phyloP scores from a whole-genome alignment of 106 monocot genomes.

The Chionographis japonica region DNA sequence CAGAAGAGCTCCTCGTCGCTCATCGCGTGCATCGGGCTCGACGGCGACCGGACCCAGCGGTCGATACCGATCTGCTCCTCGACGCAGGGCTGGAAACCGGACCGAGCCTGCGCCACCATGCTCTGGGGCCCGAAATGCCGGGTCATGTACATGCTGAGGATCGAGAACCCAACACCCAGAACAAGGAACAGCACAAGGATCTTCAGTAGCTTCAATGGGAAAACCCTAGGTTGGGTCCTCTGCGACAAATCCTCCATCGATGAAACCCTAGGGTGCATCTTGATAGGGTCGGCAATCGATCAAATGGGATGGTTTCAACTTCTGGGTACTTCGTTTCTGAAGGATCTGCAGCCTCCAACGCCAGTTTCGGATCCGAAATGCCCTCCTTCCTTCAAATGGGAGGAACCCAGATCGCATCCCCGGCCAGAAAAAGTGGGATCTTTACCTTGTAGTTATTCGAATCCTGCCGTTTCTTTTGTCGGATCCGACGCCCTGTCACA shows the following conservation, averaged over 20 bases:
- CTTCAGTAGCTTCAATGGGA: slow-evolving; percentile 19
- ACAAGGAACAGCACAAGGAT: slow-evolving; percentile 28
- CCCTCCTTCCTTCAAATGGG: too few relatives aligned
- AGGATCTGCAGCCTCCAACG: background rate
- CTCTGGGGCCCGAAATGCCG: slow-evolving; percentile 9
- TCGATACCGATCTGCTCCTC: slow-evolving; percentile 17
- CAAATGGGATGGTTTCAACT: background rate
- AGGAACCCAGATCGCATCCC: too few relatives aligned
- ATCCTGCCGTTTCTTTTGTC: too few relatives aligned
- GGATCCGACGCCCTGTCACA: too few relatives aligned
- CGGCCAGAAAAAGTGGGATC: too few relatives aligned
- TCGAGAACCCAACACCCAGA: slow-evolving; percentile 36
- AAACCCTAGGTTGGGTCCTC: slow-evolving; percentile 11
- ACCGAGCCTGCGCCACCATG: background rate
- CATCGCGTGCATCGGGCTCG: slow-evolving; percentile 48
- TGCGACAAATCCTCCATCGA: slow-evolving; percentile 25
- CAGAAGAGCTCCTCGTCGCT: slow-evolving; percentile 60
- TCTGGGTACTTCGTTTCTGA: background rate
- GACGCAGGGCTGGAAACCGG: slow-evolving; percentile 18
- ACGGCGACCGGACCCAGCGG: slow-evolving; percentile 37
- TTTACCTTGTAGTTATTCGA: too few relatives aligned
- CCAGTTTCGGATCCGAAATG: background rate
- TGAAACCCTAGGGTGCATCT: slow-evolving; percentile 24
- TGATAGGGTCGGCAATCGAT: background rate
- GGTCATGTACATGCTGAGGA: slow-evolving; percentile 40